These are phyloP conservation scores for Spathaspora arborariae DNA, from an alignment of 805 yeast genomes.

Conservation along the genomic window DNA sequence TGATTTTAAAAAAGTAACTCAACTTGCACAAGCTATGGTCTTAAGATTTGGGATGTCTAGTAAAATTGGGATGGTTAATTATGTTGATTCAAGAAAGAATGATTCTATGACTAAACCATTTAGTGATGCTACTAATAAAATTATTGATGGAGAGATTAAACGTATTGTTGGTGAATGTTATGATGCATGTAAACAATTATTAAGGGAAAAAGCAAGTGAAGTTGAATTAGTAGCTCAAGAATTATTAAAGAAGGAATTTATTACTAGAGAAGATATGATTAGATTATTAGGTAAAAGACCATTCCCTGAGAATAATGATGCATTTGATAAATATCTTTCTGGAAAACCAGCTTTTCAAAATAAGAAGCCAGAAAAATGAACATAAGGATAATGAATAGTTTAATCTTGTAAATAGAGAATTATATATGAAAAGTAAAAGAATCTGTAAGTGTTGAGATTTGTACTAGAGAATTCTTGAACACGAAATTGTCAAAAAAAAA, in stretches of 20 bases:
- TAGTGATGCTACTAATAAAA: slow-evolving; percentile 78
- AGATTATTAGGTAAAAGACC: slow-evolving; percentile 87
- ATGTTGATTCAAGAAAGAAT: slow-evolving; percentile 66
- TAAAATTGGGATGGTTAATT: slow-evolving; percentile 77
- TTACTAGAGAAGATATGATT: slow-evolving; percentile 93
- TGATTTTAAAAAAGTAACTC: slow-evolving; percentile 93
- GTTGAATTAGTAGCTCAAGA: slow-evolving; percentile 87
- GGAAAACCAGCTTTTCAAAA: slow-evolving; percentile 41
- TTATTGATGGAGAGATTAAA: slow-evolving; percentile 80
- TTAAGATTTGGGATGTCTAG: slow-evolving; percentile 87
- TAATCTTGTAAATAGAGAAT: background rate
- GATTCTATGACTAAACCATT: slow-evolving; percentile 77
- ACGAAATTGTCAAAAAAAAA: background rate
- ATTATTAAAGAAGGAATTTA: slow-evolving; percentile 78
- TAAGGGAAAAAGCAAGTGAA: slow-evolving; percentile 66
- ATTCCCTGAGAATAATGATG: slow-evolving; percentile 85
- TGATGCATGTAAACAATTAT: slow-evolving; percentile 60
- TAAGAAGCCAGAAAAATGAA: slow-evolving; percentile 25
- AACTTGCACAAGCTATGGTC: slow-evolving; percentile 92
- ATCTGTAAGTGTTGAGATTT: background rate
- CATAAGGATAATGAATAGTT: slow-evolving; percentile 19
- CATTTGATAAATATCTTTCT: slow-evolving; percentile 73
- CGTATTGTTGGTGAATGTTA: slow-evolving; percentile 76
- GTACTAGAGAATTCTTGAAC: background rate
- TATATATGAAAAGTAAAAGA: background rate